These are phyloP conservation scores for Aquilaria yunnanensis DNA, from an alignment of 345 rosid genomes.

Conservation along the genomic window DNA sequence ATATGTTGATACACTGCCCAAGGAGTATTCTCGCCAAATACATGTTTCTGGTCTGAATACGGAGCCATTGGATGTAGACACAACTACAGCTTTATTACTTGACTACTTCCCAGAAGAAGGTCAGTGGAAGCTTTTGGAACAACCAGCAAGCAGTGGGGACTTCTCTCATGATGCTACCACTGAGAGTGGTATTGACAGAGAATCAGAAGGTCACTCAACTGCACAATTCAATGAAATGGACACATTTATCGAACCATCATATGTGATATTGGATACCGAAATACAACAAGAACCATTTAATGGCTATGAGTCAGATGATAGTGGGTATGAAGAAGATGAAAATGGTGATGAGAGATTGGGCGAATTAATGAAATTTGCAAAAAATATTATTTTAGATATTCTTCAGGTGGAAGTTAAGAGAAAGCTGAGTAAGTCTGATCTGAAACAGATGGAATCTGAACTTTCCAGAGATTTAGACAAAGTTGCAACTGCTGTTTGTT, in stretches of 20 bases:
- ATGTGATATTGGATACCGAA: conserved; percentile 52
- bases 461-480: conserved; percentile 57
- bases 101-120: conserved; percentile 93
- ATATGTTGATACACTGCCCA: conserved; percentile 24
- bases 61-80: conserved; percentile 58
- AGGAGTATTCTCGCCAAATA: conserved; percentile 24
- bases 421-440: conserved; percentile 49
- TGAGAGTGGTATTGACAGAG: conserved; percentile 18
- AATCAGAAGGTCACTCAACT: conserved; percentile 20
- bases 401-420: conserved; percentile 74
- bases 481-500: conserved; percentile 64
- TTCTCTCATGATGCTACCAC: conserved; percentile 24
- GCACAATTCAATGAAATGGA: conserved; percentile 23
- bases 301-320: conserved; percentile 23
- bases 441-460: conserved; percentile 45
- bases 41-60: conserved; percentile 39
- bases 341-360: conserved; percentile 17
- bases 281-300: conserved; percentile 33
- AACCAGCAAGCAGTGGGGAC: conserved; percentile 35
- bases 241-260: conserved; percentile 58
- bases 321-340: conserved; percentile 23
- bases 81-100: conserved; percentile 67
- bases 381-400: conserved; percentile 48
- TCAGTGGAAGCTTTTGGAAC: conserved; percentile 83
- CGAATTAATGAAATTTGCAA: conserved; percentile 53